Evolutionary conservation across 139 green algal species (phyloP).

Genomic region (Eudorina sp.): DNA sequence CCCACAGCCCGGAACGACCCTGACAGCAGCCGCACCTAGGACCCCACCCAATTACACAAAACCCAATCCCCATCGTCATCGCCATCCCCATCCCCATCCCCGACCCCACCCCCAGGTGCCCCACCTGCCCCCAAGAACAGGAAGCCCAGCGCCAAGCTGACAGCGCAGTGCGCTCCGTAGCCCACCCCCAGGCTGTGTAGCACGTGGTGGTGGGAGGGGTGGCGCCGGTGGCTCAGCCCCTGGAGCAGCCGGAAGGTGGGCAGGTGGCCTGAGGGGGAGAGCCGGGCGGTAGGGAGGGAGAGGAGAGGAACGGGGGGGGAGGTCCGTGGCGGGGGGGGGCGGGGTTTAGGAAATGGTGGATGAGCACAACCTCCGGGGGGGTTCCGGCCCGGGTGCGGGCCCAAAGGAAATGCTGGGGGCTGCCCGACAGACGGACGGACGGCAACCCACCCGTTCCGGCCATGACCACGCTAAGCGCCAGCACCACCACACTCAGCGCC

Average conservation of each 20-base stretch:
- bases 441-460: constrained; percentile 85
- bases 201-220: constrained; percentile 30
- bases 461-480: constrained; percentile 92
- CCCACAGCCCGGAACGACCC: no score
- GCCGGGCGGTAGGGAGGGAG: background rate
- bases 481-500: constrained; percentile 67
- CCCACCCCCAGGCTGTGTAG: constrained; percentile 57
- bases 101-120: background rate
- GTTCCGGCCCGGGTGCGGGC: no score
- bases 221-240: constrained; percentile 58
- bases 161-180: constrained; percentile 91
- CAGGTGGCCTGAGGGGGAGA: constrained; percentile 77
- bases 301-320: background rate
- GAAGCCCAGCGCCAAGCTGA: constrained; percentile 90
- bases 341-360: no score
- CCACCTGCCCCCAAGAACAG: constrained; percentile 89
- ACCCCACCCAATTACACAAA: no score
- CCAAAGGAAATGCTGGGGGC: no score
- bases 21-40: no score
- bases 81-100: no score
- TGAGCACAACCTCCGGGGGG: no score
- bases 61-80: no score
- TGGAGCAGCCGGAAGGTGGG: constrained; percentile 89
- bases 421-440: no score
- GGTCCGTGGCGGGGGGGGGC: background rate